Evolutionary conservation across 805 yeast genomes (phyloP), one percentile per base, ranked within the genome.

Genomic region (Jamesozyma hellenica): DNA sequence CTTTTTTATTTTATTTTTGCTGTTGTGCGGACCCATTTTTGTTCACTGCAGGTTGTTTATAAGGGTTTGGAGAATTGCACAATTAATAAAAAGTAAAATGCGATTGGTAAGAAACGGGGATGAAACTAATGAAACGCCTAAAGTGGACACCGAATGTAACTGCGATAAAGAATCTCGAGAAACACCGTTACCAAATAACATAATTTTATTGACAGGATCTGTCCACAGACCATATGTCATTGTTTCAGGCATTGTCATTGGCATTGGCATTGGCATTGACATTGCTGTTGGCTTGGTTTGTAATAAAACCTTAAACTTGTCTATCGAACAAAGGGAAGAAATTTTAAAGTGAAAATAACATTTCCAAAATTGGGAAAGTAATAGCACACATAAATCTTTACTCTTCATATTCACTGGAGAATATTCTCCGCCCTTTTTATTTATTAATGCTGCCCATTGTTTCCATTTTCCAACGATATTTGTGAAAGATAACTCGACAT

Each of bases 171-270:
- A 13, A 21, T 32, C 16, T 25, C 17, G n/a, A 21, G 16, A 19
- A 21, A 28, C n/a, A 18, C n/a, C 13, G 18, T 36, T 36, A 8
- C 32, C 39, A 21, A 39, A 35, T 4, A 39, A 30, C 10, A 39
- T 4, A 21, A 39, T 35, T 21, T 31, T 25, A 18, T 39, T 39
- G n/a, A 13, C 13, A 15, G 28, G 11, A 31, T 39, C 42, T 9
- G 35, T 4, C 42, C 42, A 39, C 3, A 16, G n/a, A 15, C 42
- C 42, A 19, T 34, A 39, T 19, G 13, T 35, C 4, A 23, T 31
- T 11, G 12, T 15, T 9, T 32, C 23, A 8, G 23, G 2, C 32
- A 14, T 14, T 12, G 3, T n/a, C n/a, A n/a, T n/a, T n/a, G n/a
- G n/a, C n/a, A n/a, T n/a, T n/a, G n/a, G n/a, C n/a, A n/a, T n/a